Percentiles rank a stretch among this genome's conserved stretches.
phyloP scores from a whole-genome alignment of 1,284 basidiomycete species.

The Chalciporus sp. region DNA sequence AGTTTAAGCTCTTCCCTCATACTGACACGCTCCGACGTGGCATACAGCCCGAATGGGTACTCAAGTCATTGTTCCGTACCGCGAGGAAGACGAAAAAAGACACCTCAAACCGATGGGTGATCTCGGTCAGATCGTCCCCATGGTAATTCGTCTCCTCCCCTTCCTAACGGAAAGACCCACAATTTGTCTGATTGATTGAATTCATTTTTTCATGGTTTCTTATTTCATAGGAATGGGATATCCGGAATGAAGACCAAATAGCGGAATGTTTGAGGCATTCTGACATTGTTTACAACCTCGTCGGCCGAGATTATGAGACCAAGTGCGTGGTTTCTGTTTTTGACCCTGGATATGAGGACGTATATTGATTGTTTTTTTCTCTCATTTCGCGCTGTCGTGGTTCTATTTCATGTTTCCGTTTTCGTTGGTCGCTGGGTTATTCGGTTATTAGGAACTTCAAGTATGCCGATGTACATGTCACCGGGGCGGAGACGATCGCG shows the following conservation, averaged over 20 bases:
- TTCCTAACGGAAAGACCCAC: conserved; percentile 1
- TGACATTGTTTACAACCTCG: conserved; percentile 65
- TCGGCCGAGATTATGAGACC: conserved; percentile 61
- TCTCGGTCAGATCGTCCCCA: conserved; percentile 93
- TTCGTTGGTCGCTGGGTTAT: neutral
- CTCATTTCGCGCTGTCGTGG: neutral
- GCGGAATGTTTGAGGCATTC: conserved; percentile 95
- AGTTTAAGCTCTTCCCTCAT: conserved; percentile 4
- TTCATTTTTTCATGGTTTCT: conserved; percentile 5
- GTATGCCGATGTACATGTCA: conserved; percentile 76
- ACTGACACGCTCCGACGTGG: conserved; percentile 13
- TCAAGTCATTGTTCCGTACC: conserved; percentile 94
- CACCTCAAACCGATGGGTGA: conserved; percentile 94
- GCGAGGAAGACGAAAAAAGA: conserved; percentile 94
- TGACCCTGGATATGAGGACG: conserved; percentile 16
- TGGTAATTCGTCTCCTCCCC: conserved; percentile 52
- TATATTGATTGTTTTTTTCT: conserved; percentile 5
- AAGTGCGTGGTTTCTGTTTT: conserved; percentile 67
- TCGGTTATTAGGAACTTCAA: conserved; percentile 74
- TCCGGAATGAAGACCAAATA: conserved; percentile 63
- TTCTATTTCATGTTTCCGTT: neutral
- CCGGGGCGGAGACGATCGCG: conserved; percentile 84
- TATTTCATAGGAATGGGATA: conserved; percentile 72
- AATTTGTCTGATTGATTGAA: conserved; percentile 33
- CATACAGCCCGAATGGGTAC: conserved; percentile 85